Evolutionary conservation across 2,329 filamentous ascomycete genomes (phyloP).

Genomic region (Beauveria medogensis): DNA sequence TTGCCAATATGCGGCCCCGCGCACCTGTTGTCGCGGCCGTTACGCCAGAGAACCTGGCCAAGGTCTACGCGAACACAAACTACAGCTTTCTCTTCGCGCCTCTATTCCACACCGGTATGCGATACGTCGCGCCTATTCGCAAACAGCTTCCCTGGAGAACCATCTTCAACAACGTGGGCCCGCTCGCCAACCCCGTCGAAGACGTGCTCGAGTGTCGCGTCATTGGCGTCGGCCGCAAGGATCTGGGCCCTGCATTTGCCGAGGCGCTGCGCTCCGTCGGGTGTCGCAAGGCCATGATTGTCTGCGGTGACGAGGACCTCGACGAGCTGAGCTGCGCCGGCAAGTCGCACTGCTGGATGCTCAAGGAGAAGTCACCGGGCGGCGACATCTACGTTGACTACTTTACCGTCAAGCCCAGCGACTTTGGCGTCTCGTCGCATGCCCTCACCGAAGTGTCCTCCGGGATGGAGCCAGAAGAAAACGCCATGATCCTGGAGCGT

Average conservation of each 20-base stretch:
- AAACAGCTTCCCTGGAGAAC: conserved; percentile 88
- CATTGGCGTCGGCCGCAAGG: conserved; percentile 83
- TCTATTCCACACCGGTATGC: conserved; percentile 93
- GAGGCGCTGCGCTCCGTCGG: conserved; percentile 73
- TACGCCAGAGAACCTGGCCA: conserved; percentile 59
- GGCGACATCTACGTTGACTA: conserved; percentile 53
- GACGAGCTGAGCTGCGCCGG: conserved; percentile 94
- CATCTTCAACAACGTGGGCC: conserved; percentile 94
- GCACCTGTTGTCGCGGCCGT: conserved; percentile 69
- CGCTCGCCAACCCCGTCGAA: conserved; percentile 84
- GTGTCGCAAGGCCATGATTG: conserved; percentile 74
- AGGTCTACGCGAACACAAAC: conserved; percentile 72
- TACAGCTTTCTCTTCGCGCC: conserved; percentile 96
- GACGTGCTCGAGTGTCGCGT: conserved; percentile 78
- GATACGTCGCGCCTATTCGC: conserved; percentile 75
- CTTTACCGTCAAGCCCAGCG: conserved; percentile 71
- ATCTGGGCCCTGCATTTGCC: conserved; percentile 81
- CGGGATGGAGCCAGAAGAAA: conserved; percentile 78
- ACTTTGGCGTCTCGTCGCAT: conserved; percentile 76
- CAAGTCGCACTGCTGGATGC: conserved; percentile 78
- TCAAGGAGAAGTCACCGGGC: conserved; percentile 42
- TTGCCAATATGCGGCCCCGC: conserved; percentile 64
- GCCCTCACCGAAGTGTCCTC: conserved; percentile 70
- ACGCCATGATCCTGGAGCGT: conserved; percentile 72
- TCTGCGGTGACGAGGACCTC: conserved; percentile 89